Base-by-base conservation (phyloP, 2,329 filamentous ascomycete genomes). In the Aspergillus sp. region DNA sequence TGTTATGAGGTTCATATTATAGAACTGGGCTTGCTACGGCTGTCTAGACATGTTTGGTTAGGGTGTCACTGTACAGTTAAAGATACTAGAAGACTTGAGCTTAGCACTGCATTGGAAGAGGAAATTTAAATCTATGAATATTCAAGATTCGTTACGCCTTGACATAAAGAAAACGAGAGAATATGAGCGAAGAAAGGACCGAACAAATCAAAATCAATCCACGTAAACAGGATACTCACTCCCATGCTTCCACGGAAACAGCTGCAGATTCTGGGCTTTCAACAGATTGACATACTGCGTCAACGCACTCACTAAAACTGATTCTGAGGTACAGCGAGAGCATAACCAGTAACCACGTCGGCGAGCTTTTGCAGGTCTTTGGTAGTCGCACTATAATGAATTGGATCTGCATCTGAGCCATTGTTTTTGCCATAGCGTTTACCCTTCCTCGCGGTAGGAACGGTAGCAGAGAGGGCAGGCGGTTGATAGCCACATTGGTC, bases 351-450 rank as follows among this genome's bases (percentile, higher is more conserved):
- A 50, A 71, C 54, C 12, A 69, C 58, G 18, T 69, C 63, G 26
- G 67, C 65, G 36, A 70, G 54, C 29, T 56, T 58, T 62, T 65
- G 62, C 20, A 71, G 61, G 58, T 70, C 66, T 56, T 66, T 68
- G 55, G 49, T 67, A 26, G 67, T 68, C 22, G 61, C 52, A 50
- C 20, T 63, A 49, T 68, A 68, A 1, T 63, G 62, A 62, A 66
- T 10, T 66, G 61, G 22, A 49, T 55, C 52, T 66, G 60, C 49
- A 51, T 55, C 52, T 66, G 60, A 52, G 59, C 18, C 42, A 18
- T 60, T 42, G n/a, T 32, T 55, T 60, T 65, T 65, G 57, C 56
- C 49, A 47, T 67, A 52, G 32, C 20, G 18, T 57, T 63, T 57
- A 11, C 32, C 45, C 24, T 60, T 62, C 55, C 59, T 59, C 14